Evolutionary conservation across 352 stramenopile species (phyloP).

Genomic region (Blastocystis sp.): DNA sequence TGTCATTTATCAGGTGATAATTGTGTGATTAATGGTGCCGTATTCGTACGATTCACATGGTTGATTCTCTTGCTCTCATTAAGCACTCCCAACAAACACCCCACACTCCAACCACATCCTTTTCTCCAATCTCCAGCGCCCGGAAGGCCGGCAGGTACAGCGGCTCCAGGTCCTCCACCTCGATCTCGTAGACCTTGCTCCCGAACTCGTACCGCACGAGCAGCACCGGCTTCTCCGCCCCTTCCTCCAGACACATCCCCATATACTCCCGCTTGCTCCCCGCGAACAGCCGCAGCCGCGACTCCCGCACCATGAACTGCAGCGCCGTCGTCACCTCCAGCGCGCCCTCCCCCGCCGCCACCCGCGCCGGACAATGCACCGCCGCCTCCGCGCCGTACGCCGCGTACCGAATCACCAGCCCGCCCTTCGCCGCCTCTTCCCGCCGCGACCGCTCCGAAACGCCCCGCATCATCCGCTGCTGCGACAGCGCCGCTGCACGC

Average conservation of each 20-base stretch:
- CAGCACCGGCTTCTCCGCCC: not conserved
- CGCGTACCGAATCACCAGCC: not conserved
- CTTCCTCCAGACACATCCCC: slow-evolving; percentile 9
- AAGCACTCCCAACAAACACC: not conserved
- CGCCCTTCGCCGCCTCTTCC: not conserved
- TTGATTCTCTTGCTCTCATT: too few relatives aligned
- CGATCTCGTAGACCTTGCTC: slow-evolving; percentile 4
- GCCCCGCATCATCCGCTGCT: slow-evolving; percentile 9
- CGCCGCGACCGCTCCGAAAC: not conserved
- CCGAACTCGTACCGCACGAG: slow-evolving; percentile 1
- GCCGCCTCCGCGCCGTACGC: not conserved
- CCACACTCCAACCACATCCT: not conserved
- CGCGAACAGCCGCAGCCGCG: slow-evolving; percentile 1
- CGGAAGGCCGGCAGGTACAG: slow-evolving; percentile 28
- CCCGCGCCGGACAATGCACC: not conserved
- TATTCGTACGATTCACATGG: too few relatives aligned
- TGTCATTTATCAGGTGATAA: not conserved
- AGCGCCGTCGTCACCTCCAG: slow-evolving; percentile 22
- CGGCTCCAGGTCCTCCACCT: slow-evolving; percentile 8
- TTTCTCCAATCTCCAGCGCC: not conserved
- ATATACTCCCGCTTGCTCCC: slow-evolving; percentile 32
- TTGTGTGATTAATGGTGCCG: too few relatives aligned
- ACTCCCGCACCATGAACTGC: slow-evolving; percentile 46
- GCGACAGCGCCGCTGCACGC: slow-evolving; percentile 6
- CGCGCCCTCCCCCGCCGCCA: not conserved